Conservation (phyloP, 257 asterid genomes). For the Anisodus tanguticus region DNA sequence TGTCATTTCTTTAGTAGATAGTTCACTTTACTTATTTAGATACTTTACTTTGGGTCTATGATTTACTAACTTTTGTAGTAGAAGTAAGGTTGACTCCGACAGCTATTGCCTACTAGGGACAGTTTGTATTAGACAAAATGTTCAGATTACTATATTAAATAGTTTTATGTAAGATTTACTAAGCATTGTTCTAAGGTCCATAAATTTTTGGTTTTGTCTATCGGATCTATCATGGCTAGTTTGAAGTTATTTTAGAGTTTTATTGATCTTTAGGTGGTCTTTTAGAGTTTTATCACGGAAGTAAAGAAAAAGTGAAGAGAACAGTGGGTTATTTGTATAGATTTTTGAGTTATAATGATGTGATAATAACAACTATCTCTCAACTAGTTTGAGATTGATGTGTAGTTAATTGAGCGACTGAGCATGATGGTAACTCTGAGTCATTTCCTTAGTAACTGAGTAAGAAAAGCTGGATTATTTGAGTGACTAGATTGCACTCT, state of each 20-base stretch:
- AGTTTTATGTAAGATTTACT: not conserved
- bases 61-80: not conserved
- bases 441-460: slow-evolving; percentile 6
- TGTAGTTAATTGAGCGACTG: not conserved
- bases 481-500: too few species aligned
- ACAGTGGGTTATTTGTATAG: not conserved
- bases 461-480: not conserved
- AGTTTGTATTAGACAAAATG: not conserved
- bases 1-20: slow-evolving; percentile 10
- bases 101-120: not conserved
- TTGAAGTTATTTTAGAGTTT: not conserved
- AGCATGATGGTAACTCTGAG: not conserved
- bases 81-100: not conserved
- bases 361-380: slow-evolving; percentile 21
- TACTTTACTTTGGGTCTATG: not conserved
- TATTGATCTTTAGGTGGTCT: not conserved
- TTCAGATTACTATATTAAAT: not conserved
- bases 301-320: not conserved
- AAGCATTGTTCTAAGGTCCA: not conserved
- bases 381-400: slow-evolving; percentile 18
- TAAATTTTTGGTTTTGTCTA: not conserved
- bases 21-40: slow-evolving; percentile 8
- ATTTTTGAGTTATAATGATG: not conserved
- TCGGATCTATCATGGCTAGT: not conserved
- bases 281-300: slow-evolving; percentile 2